Evolutionary conservation across 1,284 basidiomycete species (phyloP), one percentile per base, ranked within the genome.

Genomic region (Filobasidium uniguttulatum): DNA sequence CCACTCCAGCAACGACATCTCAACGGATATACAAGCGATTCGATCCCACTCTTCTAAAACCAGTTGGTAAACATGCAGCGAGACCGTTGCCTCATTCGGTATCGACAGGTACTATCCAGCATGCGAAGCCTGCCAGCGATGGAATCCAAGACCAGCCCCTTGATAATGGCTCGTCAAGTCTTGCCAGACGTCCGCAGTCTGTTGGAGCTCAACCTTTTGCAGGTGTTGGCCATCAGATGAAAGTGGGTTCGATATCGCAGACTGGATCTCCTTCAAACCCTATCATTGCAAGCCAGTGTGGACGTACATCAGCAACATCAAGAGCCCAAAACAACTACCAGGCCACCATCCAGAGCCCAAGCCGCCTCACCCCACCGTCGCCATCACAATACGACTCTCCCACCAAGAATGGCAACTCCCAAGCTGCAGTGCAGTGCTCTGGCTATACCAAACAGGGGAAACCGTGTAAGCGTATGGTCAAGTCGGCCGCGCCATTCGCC

Each of bases 381-480:
- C 9, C 8, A 8, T 43, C 40, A 26, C 15, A 29, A 6, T 29
- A 14, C 5, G 26, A 14, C 29, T 29, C 23, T 3, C 23, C 40
- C 6, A n/a, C 40, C 29, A 23, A 26, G 25, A 10, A 10, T 28
- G 26, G 14, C 7, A n/a, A 8, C n/a, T 28, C 25, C 23, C 9
- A n/a, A 9, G 29, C 40, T 10, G 26, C 40, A 14, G 25, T 14
- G 12, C 59, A 58, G 30, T 70, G 68, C 51, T 57, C 66, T 10
- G 68, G 68, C 10, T 69, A 59, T 48, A 70, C 68, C 1, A 54
- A 66, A 9, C 44, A 56, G 8, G 68, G 68, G 20, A 56, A 60
- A 28, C 65, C 61, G 8, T 70, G 68, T 50, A 67, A 68, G 54
- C 56, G 66, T 23, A 45, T 64, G 19, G 66, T 68, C 36, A 61